These are phyloP conservation scores for Benincasa hispida DNA, from an alignment of 306 rosid species.

Conservation along the genomic window DNA sequence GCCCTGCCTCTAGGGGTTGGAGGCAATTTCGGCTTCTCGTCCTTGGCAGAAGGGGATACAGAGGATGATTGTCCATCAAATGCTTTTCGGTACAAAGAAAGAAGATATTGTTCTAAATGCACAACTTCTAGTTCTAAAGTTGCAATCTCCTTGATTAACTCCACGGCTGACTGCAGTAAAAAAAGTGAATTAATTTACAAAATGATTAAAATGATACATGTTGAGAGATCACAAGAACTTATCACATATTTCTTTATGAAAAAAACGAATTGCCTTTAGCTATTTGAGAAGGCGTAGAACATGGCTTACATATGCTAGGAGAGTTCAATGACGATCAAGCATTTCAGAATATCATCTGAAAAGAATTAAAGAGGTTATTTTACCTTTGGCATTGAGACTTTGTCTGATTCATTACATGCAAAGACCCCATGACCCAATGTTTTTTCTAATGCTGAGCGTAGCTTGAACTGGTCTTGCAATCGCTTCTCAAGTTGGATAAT, in stretches of 20 bases:
- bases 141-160: constrained; percentile 75
- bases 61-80: constrained; percentile 52
- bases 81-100: constrained; percentile 69
- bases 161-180: constrained; percentile 62
- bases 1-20: constrained; percentile 21
- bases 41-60: constrained; percentile 39
- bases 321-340: not conserved
- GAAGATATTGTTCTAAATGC: constrained; percentile 81
- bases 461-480: constrained; percentile 66
- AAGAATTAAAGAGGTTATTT: constrained; percentile 1
- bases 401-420: constrained; percentile 30
- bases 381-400: constrained; percentile 56
- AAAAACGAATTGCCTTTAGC: not conserved
- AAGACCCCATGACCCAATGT: constrained; percentile 53
- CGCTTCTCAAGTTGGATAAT: constrained; percentile 74
- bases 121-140: constrained; percentile 68
- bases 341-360: not conserved
- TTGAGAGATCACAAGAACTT: not conserved
- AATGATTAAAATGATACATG: not conserved
- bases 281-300: not conserved
- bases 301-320: not conserved
- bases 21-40: constrained; percentile 28
- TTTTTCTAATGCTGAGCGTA: constrained; percentile 65
- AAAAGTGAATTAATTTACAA: not conserved
- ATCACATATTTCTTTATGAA: not conserved